A percentile compares a stretch with the other conserved stretches of the same genome.
Evolutionary conservation across 108 stramenopile species (phyloP).

Genomic region (Schizochytrium sp.): DNA sequence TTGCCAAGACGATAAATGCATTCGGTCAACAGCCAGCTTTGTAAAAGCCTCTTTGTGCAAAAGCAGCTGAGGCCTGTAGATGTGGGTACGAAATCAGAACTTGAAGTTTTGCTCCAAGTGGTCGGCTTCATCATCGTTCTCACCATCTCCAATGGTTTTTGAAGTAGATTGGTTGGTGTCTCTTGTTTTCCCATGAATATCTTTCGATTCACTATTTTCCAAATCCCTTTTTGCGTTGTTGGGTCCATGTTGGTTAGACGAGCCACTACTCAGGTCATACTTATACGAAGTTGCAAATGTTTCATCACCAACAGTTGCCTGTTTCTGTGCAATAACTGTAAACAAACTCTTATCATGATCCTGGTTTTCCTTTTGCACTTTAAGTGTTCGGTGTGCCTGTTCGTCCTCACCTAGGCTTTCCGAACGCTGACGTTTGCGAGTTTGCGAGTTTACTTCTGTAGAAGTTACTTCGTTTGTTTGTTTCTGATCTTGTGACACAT

Average conservation of each 20-base stretch:
- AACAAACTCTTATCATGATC: slow-evolving; percentile 88
- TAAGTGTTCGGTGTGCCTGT: neutral
- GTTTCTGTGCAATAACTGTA: slow-evolving; percentile 80
- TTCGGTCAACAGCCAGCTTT: no score
- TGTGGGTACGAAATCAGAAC: slow-evolving; percentile 74
- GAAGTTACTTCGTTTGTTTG: neutral
- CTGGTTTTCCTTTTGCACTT: slow-evolving; percentile 66
- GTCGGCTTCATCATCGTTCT: slow-evolving; percentile 69
- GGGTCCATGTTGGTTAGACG: no score
- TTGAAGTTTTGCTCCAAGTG: slow-evolving; percentile 88
- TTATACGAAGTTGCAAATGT: slow-evolving; percentile 82
- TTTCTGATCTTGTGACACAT: neutral
- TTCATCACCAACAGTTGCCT: slow-evolving; percentile 70
- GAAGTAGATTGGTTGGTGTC: neutral
- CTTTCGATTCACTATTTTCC: no score
- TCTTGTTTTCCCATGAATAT: no score
- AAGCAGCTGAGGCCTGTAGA: neutral
- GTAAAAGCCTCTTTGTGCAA: no score
- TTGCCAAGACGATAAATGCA: no score
- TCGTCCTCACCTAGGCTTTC: no score
- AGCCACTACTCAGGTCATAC: slow-evolving; percentile 73
- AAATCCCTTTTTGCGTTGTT: no score
- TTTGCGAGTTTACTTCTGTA: no score
- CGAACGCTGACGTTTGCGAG: no score
- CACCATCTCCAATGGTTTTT: slow-evolving; percentile 62